phyloP scores from a whole-genome alignment of 2,329 filamentous ascomycete genomes.

The Colletotrichum horii region DNA sequence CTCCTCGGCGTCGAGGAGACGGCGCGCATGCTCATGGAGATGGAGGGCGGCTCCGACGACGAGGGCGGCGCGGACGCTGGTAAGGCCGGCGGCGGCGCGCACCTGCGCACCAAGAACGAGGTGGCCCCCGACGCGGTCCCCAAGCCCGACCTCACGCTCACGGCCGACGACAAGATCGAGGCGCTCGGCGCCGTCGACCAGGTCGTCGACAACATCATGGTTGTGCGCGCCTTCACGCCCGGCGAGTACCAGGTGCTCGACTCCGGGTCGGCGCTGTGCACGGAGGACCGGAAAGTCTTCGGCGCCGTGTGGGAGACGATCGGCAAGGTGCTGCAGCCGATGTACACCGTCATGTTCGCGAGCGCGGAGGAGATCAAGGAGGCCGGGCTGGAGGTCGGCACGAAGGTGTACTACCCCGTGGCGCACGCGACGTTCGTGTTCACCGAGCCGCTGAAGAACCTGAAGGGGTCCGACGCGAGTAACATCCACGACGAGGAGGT shows the following conservation, averaged over 20 bases:
- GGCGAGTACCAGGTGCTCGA: constrained; percentile 89
- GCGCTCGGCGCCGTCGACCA: constrained; percentile 78
- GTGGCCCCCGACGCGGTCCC: constrained; percentile 65
- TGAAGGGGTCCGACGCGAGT: constrained; percentile 92
- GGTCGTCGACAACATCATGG: constrained; percentile 77
- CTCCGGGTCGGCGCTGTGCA: constrained; percentile 81
- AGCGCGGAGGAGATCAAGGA: constrained; percentile 71
- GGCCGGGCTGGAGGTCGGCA: constrained; percentile 70
- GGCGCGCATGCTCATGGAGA: constrained; percentile 83
- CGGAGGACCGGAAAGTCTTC: constrained; percentile 75
- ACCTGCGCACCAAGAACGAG: constrained; percentile 85
- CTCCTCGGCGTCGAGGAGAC: constrained; percentile 82
- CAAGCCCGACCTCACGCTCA: constrained; percentile 81
- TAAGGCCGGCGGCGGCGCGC: constrained; percentile 41
- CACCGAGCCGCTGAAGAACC: constrained; percentile 76
- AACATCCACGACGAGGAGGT: constrained; percentile 95
- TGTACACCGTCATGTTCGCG: constrained; percentile 83
- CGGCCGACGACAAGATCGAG: constrained; percentile 76
- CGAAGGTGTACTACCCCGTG: constrained; percentile 79
- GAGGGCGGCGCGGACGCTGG: constrained; percentile 55
- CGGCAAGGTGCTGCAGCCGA: constrained; percentile 82
- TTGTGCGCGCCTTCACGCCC: constrained; percentile 79
- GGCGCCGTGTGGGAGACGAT: constrained; percentile 86
- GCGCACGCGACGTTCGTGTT: constrained; percentile 84
- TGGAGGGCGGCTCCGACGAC: constrained; percentile 80